Evolutionary conservation across 1,284 basidiomycete genomes (phyloP), one percentile per base, ranked within the genome.

Genomic region (Cryptococcus sp.): DNA sequence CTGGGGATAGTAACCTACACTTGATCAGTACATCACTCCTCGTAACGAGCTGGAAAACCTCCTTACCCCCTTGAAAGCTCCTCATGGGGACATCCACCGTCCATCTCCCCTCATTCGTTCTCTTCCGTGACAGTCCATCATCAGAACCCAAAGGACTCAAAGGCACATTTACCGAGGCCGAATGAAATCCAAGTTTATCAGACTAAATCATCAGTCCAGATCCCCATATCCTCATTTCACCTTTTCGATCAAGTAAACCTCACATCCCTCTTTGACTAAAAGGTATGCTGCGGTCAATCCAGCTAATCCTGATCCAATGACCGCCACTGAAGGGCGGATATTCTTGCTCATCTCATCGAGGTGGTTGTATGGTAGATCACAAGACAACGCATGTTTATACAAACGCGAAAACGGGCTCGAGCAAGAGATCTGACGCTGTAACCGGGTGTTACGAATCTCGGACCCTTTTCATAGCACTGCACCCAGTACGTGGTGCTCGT

Each of bases 161-260:
- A 44, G 50, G 62, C 23, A 71, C 60, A 37, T 65, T 55, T 45
- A 74, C 60, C 34, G 64, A 70, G 8, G 64, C 58, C 4, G 71
- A 68, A 53, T 74, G 70, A 49, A 76, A 73, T 11, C 72, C 72
- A 6, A 73, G 46, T 31, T 47, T 60, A 11, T 56, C 34, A 5
- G 68, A 63, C 66, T 70, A 52, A 8, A 34, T 33, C 50, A 42
- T 35, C 48, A 58, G 49, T 48, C 47, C 43, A 36, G 44, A 43
- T 36, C 11, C 10, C 14, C 31, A 15, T 15, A n/a, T 13, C 23
- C 3, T n/a, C 23, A 69, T 77, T 23, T 43, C 59, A 85, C 87
- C 79, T 86, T 87, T 70, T 89, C 87, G 52, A 89, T 84, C 2
- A 89, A 58, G 73, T 86, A 86, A 1, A 88, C 83, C 53, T 88